Evolutionary conservation across 2,329 filamentous ascomycete species (phyloP), one percentile per base, ranked within the genome.

Genomic region (Blastomyces percursus): DNA sequence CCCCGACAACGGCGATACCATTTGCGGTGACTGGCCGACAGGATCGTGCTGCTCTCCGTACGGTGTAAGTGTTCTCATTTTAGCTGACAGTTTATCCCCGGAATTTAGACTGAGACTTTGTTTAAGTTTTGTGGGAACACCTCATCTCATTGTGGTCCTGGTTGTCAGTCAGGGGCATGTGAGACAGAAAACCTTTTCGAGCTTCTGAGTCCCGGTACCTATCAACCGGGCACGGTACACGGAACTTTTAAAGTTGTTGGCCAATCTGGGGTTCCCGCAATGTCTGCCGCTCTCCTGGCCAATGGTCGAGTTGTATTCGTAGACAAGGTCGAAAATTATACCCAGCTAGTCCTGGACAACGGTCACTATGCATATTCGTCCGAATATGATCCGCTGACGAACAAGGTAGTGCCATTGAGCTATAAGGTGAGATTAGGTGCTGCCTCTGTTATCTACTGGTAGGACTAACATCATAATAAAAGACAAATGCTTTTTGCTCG

Each of bases 291-390:
- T 67, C 76, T 86, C 27, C 76, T 85, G 75, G 81, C 78, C 16
- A 84, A 85, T 67, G 83, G 83, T 30, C 76, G 78, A 60, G 82
- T 85, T 12, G 76, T 83, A 46, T 86, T 86, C 72, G 73, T 86
- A 19, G 84, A 86, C 75, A 86, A 86, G 70, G 77, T 86, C 38
- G 84, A 86, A 70, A 81, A 85, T 70, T 86, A 83, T 71, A 84
- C 83, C 0, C 77, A 85, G 64, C 67, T 85, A 55, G 80, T 76
- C 65, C 76, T 84, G 8, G 64, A 76, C 19, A 80, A 83, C 68
- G 81, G 81, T 35, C 77, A 80, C 61, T 84, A 79, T 64, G 84
- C 84, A 0, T 86, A 84, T 73, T 84, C 82, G 11, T 78, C 82
- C 2, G 82, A 86, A 67, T 86, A 83, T 65, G 79, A 86, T 68